These are phyloP conservation scores for Furcasterigmium sp. DNA, from an alignment of 2,329 filamentous ascomycete genomes.

Conservation along the genomic window DNA sequence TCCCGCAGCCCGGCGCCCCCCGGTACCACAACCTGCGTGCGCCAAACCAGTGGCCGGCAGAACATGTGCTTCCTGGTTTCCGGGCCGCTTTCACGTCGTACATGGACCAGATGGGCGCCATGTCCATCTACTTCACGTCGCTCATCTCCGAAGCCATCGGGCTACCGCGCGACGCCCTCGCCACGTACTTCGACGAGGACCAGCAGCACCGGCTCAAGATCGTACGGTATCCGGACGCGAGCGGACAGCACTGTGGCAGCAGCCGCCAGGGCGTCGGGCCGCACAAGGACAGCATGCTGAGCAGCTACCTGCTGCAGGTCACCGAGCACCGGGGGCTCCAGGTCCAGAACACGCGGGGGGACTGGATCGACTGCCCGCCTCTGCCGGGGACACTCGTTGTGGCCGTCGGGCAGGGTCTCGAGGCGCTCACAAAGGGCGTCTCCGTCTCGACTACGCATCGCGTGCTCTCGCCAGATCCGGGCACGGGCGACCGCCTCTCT, in stretches of 20 bases:
- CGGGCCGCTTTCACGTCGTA: conserved; percentile 66
- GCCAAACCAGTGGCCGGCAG: conserved; percentile 76
- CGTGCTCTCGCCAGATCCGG: conserved; percentile 67
- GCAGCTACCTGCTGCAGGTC: conserved; percentile 76
- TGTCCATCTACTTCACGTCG: conserved; percentile 70
- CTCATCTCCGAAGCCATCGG: conserved; percentile 81
- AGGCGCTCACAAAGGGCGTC: conserved; percentile 78
- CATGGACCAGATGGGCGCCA: conserved; percentile 66
- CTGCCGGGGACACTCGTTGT: conserved; percentile 75
- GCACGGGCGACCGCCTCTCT: conserved; percentile 67
- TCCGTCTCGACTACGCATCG: conserved; percentile 79
- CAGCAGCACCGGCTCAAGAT: conserved; percentile 87
- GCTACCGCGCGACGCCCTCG: conserved; percentile 63
- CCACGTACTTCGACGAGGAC: conserved; percentile 69
- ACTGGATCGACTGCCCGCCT: conserved; percentile 80
- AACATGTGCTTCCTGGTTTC: conserved; percentile 59
- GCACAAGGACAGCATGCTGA: conserved; percentile 82
- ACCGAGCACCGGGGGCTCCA: conserved; percentile 69
- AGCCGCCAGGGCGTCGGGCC: conserved; percentile 63
- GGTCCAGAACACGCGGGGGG: conserved; percentile 71
- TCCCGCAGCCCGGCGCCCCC: conserved; percentile 58
- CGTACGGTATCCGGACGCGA: conserved; percentile 74
- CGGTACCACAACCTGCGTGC: conserved; percentile 70
- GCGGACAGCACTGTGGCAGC: conserved; percentile 44
- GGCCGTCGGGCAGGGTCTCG: conserved; percentile 80